Evolutionary conservation across 352 stramenopile species (phyloP), one percentile per base, ranked within the genome.

Genomic region (Phytopythium helicoides): DNA sequence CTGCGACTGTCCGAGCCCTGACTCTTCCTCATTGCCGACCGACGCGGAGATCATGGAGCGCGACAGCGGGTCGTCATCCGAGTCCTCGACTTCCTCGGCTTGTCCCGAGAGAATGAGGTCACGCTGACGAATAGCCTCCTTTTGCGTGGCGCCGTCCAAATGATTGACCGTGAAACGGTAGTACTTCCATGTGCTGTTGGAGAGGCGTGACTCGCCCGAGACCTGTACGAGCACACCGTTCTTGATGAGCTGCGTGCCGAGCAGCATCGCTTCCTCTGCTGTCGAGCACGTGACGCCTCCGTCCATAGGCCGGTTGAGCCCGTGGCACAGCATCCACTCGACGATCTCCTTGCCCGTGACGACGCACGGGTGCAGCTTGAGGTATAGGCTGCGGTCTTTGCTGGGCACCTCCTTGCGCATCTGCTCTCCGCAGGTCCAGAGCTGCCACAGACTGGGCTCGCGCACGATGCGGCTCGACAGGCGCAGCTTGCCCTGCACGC

Each of bases 251-350:
- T 78, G 84, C 31, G 68, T 87, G 19, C 82, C 85, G 3, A 95
- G 58, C n/a, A 92, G 52, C 48, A 89, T 69, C 9, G 82, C 85
- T 47, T 95, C 85, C 65, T 95, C 85, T 6, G 82, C 68, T 0
- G 85, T 95, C 3, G 81, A 93, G 51, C 85, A 95, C 36, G 85
- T 91, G 18, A 95, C 68, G 5, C 85, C 85, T n/a, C 85, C 82
- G 31, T 81, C 68, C 82, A 93, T 93, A 0, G 85, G 85, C 0
- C 85, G 85, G 31, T 95, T 95, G 9, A 81, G 70, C 14, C 85
- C 85, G 53, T 95, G 85, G 41, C 82, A 86, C 7, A 95, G 63
- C 82, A 95, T 90, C 85, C 85, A 95, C 38, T 95, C 82, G n/a
- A 77, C 71, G 0, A 71, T 79, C 26, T 92, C 79, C 52, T 92